phyloP scores from a whole-genome alignment of 305 asterid genomes.

The Rubia peregrina region DNA sequence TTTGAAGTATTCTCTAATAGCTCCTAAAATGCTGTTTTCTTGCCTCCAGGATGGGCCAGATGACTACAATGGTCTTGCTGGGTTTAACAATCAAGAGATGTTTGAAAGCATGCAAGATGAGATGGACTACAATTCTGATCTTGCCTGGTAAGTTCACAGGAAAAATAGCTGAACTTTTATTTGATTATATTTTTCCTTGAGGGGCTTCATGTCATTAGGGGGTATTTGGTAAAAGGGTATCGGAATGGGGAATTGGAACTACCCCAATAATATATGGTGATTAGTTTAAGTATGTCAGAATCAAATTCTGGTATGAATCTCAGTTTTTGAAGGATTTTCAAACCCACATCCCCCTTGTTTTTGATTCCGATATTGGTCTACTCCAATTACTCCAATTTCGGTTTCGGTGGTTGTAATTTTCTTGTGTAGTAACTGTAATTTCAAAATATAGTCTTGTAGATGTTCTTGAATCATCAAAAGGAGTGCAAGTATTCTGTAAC shows the following conservation, averaged over 20 bases:
- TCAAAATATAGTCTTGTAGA: background rate
- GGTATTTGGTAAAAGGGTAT: too few species aligned
- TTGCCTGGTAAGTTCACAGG: conserved; percentile 66
- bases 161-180: background rate
- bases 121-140: conserved; percentile 91
- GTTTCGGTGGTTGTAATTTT: too few species aligned
- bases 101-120: conserved; percentile 74
- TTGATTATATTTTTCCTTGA: background rate
- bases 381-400: too few species aligned
- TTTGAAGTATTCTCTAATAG: conserved; percentile 9
- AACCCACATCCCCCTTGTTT: too few species aligned
- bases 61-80: conserved; percentile 32
- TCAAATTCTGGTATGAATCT: too few species aligned
- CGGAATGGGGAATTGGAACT: too few species aligned
- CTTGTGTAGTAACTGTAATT: too few species aligned
- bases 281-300: too few species aligned
- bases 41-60: conserved; percentile 49
- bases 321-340: too few species aligned
- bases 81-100: conserved; percentile 48
- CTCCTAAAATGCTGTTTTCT: conserved; percentile 2
- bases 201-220: background rate
- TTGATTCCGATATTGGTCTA: too few species aligned
- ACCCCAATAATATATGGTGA: too few species aligned
- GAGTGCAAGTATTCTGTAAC: too few species aligned
- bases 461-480: background rate